Conservation (phyloP, 129 eudicot genomes). For the Silybum marianum region DNA sequence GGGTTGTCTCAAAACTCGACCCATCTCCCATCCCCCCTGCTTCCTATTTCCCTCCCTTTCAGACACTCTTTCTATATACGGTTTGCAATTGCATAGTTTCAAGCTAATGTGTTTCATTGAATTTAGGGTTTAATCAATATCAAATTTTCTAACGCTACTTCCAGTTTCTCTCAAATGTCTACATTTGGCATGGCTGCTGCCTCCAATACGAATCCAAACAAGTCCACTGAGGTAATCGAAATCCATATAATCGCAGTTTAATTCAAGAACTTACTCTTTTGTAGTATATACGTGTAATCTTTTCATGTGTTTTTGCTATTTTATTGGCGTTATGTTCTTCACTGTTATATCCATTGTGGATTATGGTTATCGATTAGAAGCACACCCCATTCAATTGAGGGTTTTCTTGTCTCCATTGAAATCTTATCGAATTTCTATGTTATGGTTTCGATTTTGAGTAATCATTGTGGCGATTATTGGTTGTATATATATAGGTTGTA, state of each 20-base stretch:
- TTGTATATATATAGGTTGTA: conserved; percentile 47
- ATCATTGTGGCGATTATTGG: background rate
- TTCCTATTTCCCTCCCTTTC: conserved; percentile 16
- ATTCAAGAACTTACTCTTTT: background rate
- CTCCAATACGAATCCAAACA: conserved; percentile 56
- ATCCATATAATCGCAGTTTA: background rate
- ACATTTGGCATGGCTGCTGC: conserved; percentile 49
- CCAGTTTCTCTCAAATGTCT: conserved; percentile 40
- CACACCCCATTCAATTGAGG: background rate
- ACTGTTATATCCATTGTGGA: background rate
- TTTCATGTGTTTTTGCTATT: background rate
- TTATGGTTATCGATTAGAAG: conserved; percentile 11
- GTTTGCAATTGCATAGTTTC: conserved; percentile 6
- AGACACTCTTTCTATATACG: background rate
- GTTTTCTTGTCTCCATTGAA: background rate
- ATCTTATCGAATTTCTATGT: background rate
- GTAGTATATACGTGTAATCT: background rate
- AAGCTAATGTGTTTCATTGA: background rate
- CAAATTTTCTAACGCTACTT: background rate
- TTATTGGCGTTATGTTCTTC: background rate
- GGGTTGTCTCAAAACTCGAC: background rate
- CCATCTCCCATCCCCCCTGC: background rate
- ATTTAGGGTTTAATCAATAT: conserved; percentile 10
- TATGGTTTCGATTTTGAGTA: background rate
- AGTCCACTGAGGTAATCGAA: conserved; percentile 56